Conservation (phyloP, 176 grass and related monocot genomes). For the Zea luxurians region DNA sequence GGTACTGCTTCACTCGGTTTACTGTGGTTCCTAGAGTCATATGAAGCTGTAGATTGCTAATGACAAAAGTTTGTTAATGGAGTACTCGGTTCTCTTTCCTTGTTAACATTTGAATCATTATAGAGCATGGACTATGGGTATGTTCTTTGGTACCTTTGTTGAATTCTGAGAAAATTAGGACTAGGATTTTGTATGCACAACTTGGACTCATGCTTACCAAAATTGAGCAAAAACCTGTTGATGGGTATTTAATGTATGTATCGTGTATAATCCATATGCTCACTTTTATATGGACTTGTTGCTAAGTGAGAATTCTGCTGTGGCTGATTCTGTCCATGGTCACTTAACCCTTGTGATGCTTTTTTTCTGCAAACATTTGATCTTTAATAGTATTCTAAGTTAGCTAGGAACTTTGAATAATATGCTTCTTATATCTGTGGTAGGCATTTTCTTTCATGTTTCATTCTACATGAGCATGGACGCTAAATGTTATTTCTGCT, state of each 20-base stretch:
- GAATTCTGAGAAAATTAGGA: not conserved
- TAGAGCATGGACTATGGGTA: not conserved
- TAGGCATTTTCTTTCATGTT: not conserved
- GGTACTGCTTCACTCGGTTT: not conserved
- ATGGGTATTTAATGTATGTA: not conserved
- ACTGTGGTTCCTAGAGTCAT: not conserved
- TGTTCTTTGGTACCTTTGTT: not conserved
- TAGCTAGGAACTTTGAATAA: not conserved
- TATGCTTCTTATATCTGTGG: not conserved
- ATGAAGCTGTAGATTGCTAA: not conserved
- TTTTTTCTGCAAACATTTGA: slow-evolving; percentile 7
- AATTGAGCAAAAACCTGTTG: not conserved
- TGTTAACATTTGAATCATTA: not conserved
- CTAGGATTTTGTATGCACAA: not conserved
- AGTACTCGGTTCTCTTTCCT: not conserved
- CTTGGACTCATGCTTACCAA: not conserved
- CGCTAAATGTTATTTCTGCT: not conserved
- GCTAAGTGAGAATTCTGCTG: not conserved
- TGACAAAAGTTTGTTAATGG: not conserved
- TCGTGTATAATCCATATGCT: not conserved
- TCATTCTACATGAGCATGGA: not conserved
- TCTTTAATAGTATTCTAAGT: not conserved
- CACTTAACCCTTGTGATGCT: not conserved
- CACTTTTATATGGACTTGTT: not conserved
- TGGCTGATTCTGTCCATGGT: not conserved